Conservation (phyloP, 352 stramenopile species). For the Paralagenidium karlingii region DNA sequence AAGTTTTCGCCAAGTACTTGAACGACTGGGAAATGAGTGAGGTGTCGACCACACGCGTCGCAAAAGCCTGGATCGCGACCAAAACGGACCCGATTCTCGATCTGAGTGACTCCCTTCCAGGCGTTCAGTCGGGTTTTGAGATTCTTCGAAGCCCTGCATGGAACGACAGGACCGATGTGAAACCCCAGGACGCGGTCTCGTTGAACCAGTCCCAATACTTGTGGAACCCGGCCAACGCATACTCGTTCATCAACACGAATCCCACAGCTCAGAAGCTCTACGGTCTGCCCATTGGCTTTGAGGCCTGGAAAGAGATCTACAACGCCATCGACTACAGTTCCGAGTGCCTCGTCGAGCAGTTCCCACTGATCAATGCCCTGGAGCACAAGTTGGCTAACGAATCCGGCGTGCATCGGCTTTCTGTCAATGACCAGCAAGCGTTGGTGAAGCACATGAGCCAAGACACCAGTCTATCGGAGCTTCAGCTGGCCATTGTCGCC, state of each 20-base stretch:
- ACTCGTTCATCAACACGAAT: slow-evolving; percentile 21
- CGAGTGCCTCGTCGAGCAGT: slow-evolving; percentile 21
- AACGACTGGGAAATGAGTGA: slow-evolving; percentile 31
- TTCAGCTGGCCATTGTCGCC: slow-evolving; percentile 26
- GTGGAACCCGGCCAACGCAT: slow-evolving; percentile 21
- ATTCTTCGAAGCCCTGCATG: slow-evolving; percentile 18
- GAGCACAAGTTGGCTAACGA: slow-evolving; percentile 6
- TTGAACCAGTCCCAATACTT: slow-evolving; percentile 24
- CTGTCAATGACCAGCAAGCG: slow-evolving; percentile 5
- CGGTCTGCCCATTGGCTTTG: slow-evolving; percentile 32
- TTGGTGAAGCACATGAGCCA: slow-evolving; percentile 15
- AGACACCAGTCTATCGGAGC: slow-evolving; percentile 16
- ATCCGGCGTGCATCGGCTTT: slow-evolving; percentile 11
- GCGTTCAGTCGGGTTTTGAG: slow-evolving; percentile 37
- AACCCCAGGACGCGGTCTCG: slow-evolving; percentile 10
- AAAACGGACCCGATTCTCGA: slow-evolving; percentile 18
- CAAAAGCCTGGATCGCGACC: slow-evolving; percentile 23
- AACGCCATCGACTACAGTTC: slow-evolving; percentile 37
- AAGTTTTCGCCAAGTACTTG: slow-evolving; percentile 21
- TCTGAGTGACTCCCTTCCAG: slow-evolving; percentile 17
- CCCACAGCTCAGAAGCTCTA: slow-evolving; percentile 3
- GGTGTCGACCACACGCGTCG: slow-evolving; percentile 12
- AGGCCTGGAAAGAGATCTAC: slow-evolving; percentile 46
- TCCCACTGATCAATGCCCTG: slow-evolving; percentile 18
- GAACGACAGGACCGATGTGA: slow-evolving; percentile 6